phyloP scores from a whole-genome alignment of 495 filamentous ascomycete species.

The Chaetomium fimeti region DNA sequence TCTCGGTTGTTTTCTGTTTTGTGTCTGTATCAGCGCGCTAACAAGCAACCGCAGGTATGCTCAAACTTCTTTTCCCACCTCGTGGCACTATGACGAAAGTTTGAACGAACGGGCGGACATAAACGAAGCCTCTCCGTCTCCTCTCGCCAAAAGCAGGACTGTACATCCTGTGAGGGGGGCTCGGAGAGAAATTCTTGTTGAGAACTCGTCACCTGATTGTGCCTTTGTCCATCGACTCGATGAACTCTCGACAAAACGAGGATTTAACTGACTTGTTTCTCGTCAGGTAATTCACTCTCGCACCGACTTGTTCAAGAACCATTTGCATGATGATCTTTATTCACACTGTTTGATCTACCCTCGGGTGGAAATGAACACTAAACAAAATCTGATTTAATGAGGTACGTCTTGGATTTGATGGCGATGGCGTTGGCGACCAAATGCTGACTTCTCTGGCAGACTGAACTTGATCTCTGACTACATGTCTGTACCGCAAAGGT shows the following conservation, averaged over 20 bases:
- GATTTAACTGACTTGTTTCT: conserved; percentile 38
- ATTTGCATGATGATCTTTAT: conserved; percentile 59
- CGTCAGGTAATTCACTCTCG: conserved; percentile 45
- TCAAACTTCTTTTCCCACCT: conserved; percentile 32
- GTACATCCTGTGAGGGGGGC: conserved; percentile 80
- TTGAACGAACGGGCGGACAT: conserved; percentile 99
- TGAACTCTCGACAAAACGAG: conserved; percentile 11
- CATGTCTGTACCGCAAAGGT: conserved; percentile 11
- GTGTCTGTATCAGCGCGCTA: conserved; percentile 36
- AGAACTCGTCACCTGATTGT: conserved; percentile 93
- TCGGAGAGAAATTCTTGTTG: conserved; percentile 81
- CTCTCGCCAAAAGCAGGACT: conserved; percentile 67
- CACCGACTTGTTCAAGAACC: conserved; percentile 27
- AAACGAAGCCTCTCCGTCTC: conserved; percentile 64
- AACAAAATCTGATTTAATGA: conserved; percentile 99
- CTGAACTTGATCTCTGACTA: conserved; percentile 32
- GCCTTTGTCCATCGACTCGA: conserved; percentile 35
- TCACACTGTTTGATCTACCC: conserved; percentile 97
- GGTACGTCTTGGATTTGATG: conserved; percentile 52
- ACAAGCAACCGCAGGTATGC: conserved; percentile 58
- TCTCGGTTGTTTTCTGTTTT: conserved; percentile 31
- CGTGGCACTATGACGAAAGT: conserved; percentile 70
- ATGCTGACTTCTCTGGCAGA: conserved; percentile 48
- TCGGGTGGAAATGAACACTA: conserved; percentile 72
- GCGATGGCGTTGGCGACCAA: not conserved